Percentiles rank a stretch among this genome's conserved stretches.
Conservation (phyloP, 352 stramenopile genomes). For the Pythium dissimile region DNA sequence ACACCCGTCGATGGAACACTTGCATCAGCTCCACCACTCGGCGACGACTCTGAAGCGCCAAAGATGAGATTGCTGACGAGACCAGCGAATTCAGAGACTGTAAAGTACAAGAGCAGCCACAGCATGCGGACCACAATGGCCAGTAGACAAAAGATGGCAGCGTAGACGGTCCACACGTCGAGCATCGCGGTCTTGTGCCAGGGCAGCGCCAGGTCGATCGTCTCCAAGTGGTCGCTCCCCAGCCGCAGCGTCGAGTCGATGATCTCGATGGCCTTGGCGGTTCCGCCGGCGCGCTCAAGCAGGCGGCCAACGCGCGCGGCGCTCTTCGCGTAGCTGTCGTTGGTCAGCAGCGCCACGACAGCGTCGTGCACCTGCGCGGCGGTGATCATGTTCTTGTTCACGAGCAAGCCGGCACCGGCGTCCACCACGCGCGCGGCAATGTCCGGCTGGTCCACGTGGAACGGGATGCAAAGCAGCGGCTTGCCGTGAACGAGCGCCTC, state of each 20-base stretch:
- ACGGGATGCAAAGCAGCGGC: constrained; percentile 86
- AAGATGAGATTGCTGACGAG: constrained; percentile 43
- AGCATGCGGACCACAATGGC: constrained; percentile 56
- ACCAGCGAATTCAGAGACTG: constrained; percentile 40
- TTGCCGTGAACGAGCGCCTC: constrained; percentile 76
- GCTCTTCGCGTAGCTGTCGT: constrained; percentile 39
- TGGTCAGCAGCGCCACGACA: constrained; percentile 42
- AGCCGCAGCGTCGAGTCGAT: constrained; percentile 62
- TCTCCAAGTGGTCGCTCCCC: constrained; percentile 61
- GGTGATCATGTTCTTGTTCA: constrained; percentile 76
- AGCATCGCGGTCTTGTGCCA: constrained; percentile 81
- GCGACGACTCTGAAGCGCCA: constrained; percentile 17
- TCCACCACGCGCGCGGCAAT: constrained; percentile 78
- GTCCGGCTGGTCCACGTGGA: constrained; percentile 83
- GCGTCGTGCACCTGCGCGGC: constrained; percentile 48
- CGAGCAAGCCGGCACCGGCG: constrained; percentile 53
- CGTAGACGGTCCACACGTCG: constrained; percentile 79
- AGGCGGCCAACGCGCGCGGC: constrained; percentile 51
- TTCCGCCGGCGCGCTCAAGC: constrained; percentile 60
- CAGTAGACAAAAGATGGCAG: constrained; percentile 61
- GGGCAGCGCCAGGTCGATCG: constrained; percentile 55
- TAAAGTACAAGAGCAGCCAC: constrained; percentile 67
- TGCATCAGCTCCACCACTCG: not conserved
- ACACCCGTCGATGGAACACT: too few relatives aligned
- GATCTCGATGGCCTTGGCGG: constrained; percentile 54